Conservation (phyloP, 2,329 filamentous ascomycete genomes). For the Nectriaceae sp. region DNA sequence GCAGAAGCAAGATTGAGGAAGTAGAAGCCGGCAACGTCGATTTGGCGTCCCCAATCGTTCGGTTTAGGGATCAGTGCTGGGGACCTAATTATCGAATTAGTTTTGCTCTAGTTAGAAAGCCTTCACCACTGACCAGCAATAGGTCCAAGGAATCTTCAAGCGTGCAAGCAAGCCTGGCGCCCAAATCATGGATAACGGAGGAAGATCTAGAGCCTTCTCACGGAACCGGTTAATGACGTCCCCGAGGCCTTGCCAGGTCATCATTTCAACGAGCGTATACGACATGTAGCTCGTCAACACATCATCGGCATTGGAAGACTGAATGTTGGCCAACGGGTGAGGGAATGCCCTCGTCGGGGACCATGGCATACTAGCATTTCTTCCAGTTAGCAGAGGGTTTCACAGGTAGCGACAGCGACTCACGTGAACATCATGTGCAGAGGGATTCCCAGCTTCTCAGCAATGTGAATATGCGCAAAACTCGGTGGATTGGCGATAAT, state of each 20-base stretch:
- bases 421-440: constrained; percentile 89
- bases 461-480: constrained; percentile 75
- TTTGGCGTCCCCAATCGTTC: constrained; percentile 71
- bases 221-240: constrained; percentile 90
- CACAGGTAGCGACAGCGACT: constrained; percentile 35
- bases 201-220: constrained; percentile 71
- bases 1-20: constrained; percentile 69
- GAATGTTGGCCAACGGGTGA: constrained; percentile 82
- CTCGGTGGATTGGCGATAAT: constrained; percentile 80
- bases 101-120: too few species aligned
- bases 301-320: constrained; percentile 72
- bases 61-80: constrained; percentile 78
- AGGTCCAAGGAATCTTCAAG: constrained; percentile 80
- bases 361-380: constrained; percentile 80
- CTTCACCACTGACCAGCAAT: constrained; percentile 67
- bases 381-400: constrained; percentile 35
- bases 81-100: constrained; percentile 45
- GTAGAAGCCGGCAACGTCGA: constrained; percentile 75
- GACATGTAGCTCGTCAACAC: constrained; percentile 81
- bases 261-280: constrained; percentile 84
- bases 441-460: constrained; percentile 74
- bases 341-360: constrained; percentile 83
- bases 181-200: constrained; percentile 78
- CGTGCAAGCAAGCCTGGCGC: constrained; percentile 78
- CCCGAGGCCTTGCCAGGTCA: constrained; percentile 90